A percentile compares a stretch with the other conserved stretches of the same genome.
phyloP scores from a whole-genome alignment of 2,329 filamentous ascomycete genomes.

The Cyanodermella asteris region DNA sequence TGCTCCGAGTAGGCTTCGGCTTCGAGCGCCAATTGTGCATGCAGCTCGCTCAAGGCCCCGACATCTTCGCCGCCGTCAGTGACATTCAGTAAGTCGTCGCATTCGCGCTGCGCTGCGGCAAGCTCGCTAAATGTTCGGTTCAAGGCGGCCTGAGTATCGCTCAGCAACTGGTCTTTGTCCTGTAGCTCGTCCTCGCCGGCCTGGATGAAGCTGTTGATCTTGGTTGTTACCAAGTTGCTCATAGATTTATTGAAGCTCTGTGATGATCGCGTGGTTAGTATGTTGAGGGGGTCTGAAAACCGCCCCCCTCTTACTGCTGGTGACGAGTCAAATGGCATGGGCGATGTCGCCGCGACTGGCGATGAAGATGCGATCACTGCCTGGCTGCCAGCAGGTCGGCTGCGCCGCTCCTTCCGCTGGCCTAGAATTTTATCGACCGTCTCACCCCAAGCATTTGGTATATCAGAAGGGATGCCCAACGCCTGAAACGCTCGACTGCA shows the following conservation, averaged over 20 bases:
- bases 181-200: constrained; percentile 16
- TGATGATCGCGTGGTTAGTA: constrained; percentile 4
- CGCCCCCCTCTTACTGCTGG: constrained; percentile 1
- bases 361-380: constrained; percentile 61
- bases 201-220: constrained; percentile 22
- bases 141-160: constrained; percentile 19
- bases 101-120: constrained; percentile 20
- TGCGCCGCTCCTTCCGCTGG: too few relatives aligned
- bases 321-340: constrained; percentile 2
- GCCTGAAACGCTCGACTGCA: constrained; percentile 56
- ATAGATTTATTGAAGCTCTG: constrained; percentile 7
- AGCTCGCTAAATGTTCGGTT: constrained; percentile 22
- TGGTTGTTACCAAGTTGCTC: constrained; percentile 14
- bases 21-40: constrained; percentile 8
- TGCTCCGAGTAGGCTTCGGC: constrained; percentile 17
- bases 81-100: constrained; percentile 7
- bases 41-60: constrained; percentile 12
- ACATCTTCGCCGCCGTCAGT: constrained; percentile 1
- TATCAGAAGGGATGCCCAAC: constrained; percentile 62
- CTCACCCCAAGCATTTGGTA: constrained; percentile 61
- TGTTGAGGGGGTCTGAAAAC: neutral
- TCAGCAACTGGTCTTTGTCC: constrained; percentile 16
- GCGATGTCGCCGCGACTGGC: constrained; percentile 21
- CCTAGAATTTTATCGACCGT: constrained; percentile 75
- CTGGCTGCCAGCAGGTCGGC: constrained; percentile 37